Percentiles rank a stretch among this genome's conserved stretches.
Conservation (phyloP, 1,139 yeast genomes). For the Saccharomycopsis hybrid region DNA sequence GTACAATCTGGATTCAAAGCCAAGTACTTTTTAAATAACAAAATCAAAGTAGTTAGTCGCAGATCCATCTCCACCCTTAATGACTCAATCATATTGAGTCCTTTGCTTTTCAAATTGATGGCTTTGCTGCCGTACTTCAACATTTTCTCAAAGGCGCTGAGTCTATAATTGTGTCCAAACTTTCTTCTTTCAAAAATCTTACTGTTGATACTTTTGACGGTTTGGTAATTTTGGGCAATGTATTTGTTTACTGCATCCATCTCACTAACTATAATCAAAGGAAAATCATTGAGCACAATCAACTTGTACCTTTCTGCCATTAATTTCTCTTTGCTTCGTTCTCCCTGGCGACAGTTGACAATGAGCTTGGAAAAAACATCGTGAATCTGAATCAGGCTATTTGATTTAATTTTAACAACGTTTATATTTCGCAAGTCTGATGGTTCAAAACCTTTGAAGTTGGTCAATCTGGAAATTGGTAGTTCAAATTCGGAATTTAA, state of each 20-base stretch:
- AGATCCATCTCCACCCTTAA: slow-evolving; percentile 12
- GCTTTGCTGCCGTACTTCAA: slow-evolving; percentile 16
- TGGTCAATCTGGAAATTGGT: not conserved
- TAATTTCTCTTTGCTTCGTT: too few relatives aligned
- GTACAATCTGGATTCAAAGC: slow-evolving; percentile 9
- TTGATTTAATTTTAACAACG: too few relatives aligned
- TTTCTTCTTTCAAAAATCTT: slow-evolving; percentile 14
- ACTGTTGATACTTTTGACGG: slow-evolving; percentile 6
- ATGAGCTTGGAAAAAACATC: too few relatives aligned
- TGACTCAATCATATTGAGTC: slow-evolving; percentile 5
- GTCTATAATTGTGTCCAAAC: slow-evolving; percentile 13
- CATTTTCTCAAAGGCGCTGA: slow-evolving; percentile 10
- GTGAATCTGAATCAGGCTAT: too few relatives aligned
- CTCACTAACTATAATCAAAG: slow-evolving; percentile 11
- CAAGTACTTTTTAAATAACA: slow-evolving; percentile 10
- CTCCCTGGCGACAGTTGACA: too few relatives aligned
- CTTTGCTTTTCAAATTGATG: not conserved
- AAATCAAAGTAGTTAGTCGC: slow-evolving; percentile 5
- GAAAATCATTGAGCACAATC: slow-evolving; percentile 17
- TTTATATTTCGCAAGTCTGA: too few relatives aligned
- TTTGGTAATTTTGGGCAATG: slow-evolving; percentile 3
- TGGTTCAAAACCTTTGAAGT: not conserved
- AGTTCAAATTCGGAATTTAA: slow-evolving; percentile 13
- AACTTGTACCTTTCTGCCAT: slow-evolving; percentile 13
- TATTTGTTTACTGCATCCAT: slow-evolving; percentile 10